Base-by-base conservation (phyloP, 1,139 yeast genomes). In the Blastobotrys ciferrii region DNA sequence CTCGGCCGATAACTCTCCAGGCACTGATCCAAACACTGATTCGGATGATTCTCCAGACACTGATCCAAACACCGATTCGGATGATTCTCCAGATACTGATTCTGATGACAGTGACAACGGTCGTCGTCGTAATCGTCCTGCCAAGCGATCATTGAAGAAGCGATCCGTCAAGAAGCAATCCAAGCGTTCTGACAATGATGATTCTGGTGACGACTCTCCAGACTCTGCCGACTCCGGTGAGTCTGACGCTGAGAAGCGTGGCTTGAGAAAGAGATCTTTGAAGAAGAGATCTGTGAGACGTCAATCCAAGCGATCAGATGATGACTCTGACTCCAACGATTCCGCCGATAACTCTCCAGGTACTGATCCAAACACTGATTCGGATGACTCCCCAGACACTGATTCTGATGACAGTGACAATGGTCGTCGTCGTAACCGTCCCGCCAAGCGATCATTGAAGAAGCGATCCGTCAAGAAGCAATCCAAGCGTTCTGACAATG, bases 1-100 rank as follows among this genome's bases (percentile, higher is more conserved):
- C 4, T 32, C 37, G 12, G 14, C 37, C 20, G 37, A 32, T 7
- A 32, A 20, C 37, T 32, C 37, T n/a, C n/a, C n/a, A n/a, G n/a
- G n/a, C n/a, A n/a, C n/a, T n/a, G n/a, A n/a, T n/a, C n/a, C n/a
- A n/a, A n/a, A 13, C 7, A 14, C 12, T n/a, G 17, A 32, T n/a
- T n/a, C n/a, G n/a, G 36, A n/a, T n/a, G n/a, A n/a, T 32, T 6
- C 7, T 32, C 36, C 36, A 32, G 36, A 12, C 5, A 14, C 36
- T 12, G 36, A 32, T n/a, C 36, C 36, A 32, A 32, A 32, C 7
- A 32, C 36, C 36, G 17, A 32, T 6, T 32, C 17, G 6, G 36
- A 32, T n/a, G 17, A 14, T 14, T 5, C 12, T n/a, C 36, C 14
- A 12, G 17, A 12, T 7, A 32, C 36, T n/a, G 17, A 23, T 5